These are phyloP conservation scores for Blastobotrys mokoenaii DNA, from an alignment of 805 yeast species.

Conservation along the genomic window DNA sequence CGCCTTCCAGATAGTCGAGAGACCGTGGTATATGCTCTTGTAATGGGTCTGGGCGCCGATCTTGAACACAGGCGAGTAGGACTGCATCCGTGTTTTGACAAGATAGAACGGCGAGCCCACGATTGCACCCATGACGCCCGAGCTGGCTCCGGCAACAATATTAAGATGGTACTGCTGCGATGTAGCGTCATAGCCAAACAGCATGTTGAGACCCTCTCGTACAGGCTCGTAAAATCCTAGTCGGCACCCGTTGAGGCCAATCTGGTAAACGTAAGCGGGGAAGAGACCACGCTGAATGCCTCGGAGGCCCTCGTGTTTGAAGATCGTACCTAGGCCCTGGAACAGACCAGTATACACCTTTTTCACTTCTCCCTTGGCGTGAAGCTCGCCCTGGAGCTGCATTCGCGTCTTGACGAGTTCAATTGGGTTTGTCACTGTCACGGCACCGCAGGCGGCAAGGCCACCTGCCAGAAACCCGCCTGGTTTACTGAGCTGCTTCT, in stretches of 20 bases:
- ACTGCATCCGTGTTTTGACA: constrained; percentile 94
- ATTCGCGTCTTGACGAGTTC: constrained; percentile 90
- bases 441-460: constrained; percentile 95
- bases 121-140: constrained; percentile 86
- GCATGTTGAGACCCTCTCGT: constrained; percentile 48
- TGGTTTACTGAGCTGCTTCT: constrained; percentile 33
- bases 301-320: constrained; percentile 70
- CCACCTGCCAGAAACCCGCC: constrained; percentile 92
- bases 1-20: constrained; percentile 46
- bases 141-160: constrained; percentile 67
- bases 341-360: constrained; percentile 71
- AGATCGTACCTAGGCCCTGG: constrained; percentile 72
- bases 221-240: constrained; percentile 90
- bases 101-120: constrained; percentile 87
- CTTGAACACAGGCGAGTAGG: constrained; percentile 58
- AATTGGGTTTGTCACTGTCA: constrained; percentile 91
- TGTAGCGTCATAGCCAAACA: constrained; percentile 40
- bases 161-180: constrained; percentile 54
- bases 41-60: constrained; percentile 94
- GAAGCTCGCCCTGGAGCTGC: constrained; percentile 93
- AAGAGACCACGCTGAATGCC: constrained; percentile 86
- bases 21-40: constrained; percentile 58
- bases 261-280: constrained; percentile 85
- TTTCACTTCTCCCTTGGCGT: constrained; percentile 39
- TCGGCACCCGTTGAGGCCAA: constrained; percentile 89